These are phyloP conservation scores for sorghum (Sorghum bicolor) DNA, from an alignment of 176 grass and related monocot genomes.

Conservation along the genomic window Sorghum_bicolor_NCBIv3 NC_012871.2:4930001-4930500, in stretches of 20 bases:
- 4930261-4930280: neutral
- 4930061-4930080: neutral
- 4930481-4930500: conserved; percentile 82
- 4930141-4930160: neutral
- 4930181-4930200: neutral
- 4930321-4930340: conserved; percentile 73
- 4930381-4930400: conserved; percentile 64
- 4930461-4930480: conserved; percentile 64
- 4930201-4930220: conserved; percentile 52
- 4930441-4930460: conserved; percentile 84
- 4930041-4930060: neutral
- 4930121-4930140: neutral
- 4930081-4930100: neutral
- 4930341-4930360: conserved; percentile 75
- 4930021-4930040: neutral
- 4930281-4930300: neutral
- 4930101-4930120: neutral
- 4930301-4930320: conserved; percentile 7
- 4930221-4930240: conserved; percentile 64
- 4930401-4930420: conserved; percentile 67
- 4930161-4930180: neutral
- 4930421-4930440: conserved; percentile 72
- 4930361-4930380: conserved; percentile 93
- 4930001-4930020: neutral
- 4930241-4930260: neutral